Base-by-base conservation (phyloP, 371 early-diverging fungal genomes). In the Umbelopsis sp. region DNA sequence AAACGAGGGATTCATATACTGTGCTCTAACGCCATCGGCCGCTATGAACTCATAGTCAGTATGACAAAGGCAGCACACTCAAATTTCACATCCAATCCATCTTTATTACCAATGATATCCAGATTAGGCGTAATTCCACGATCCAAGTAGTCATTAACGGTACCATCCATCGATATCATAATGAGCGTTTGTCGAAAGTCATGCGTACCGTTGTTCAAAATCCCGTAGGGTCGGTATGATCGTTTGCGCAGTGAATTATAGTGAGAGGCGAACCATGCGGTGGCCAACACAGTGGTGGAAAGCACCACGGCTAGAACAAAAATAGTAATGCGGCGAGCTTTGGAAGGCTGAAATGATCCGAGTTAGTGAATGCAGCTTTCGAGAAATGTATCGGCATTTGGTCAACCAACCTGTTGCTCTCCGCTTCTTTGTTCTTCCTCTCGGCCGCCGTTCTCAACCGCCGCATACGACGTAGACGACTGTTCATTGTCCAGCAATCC, bases 161-260 rank as follows among this genome's bases (percentile, higher is more conserved):
- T 87, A 12, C 97, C 98, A 78, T 98, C 98, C n/a, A 96, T 75
- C 0, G 96, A 96, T 14, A 98, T 77, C 12, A 98, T 76, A 46
- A 98, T 83, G 5, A 96, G 87, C 0, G 95, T 93, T 5, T 88
- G 86, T 53, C 80, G 76, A 82, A 88, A 93, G 24, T 69, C 72
- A 67, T 92, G 91, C 0, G 92, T 90, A 14, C 93, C 93, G 69
- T 93, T 93, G 62, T 70, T 78, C n/a, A 73, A 77, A 6, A 80
- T 48, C n/a, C 29, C 18, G 16, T 35, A 29, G 5, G 57, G 35
- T 4, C 57, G 38, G n/a, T 57, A 57, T 5, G 29, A 16, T 57
- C 57, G 57, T 57, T 57, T 57, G 57, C 35, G 57, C 3, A 57
- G 57, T 35, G 57, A 35, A 35, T 12, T 57, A 18, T 57, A 57